phyloP scores from a whole-genome alignment of 805 yeast genomes.

The Ogataea glucozyma region DNA sequence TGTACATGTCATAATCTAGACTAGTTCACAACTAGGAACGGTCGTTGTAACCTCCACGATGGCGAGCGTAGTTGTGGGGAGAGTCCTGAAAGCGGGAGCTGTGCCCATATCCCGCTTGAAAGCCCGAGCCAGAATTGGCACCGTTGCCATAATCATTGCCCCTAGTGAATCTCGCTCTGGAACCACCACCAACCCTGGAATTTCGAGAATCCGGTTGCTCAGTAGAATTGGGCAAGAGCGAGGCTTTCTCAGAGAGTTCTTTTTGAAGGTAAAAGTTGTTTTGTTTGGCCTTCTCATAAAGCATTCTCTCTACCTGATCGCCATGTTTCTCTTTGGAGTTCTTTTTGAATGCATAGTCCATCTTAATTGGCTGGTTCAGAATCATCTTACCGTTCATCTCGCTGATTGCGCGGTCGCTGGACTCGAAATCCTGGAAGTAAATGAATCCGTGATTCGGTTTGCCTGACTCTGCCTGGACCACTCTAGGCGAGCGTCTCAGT shows the following conservation, averaged over 20 bases:
- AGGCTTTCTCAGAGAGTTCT: constrained; percentile 4
- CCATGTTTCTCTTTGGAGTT: constrained; percentile 68
- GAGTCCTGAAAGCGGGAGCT: constrained; percentile 1
- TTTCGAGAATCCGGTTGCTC: constrained; percentile 2
- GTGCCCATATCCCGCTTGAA: neutral
- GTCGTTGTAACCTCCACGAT: neutral
- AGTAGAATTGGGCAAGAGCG: neutral
- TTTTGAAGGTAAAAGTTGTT: constrained; percentile 21
- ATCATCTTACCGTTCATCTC: constrained; percentile 68
- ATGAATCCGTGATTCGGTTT: constrained; percentile 67
- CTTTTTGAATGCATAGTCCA: constrained; percentile 74
- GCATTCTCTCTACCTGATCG: constrained; percentile 69
- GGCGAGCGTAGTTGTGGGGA: neutral
- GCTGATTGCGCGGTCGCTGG: constrained; percentile 70
- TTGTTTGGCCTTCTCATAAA: constrained; percentile 46
- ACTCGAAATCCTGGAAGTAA: constrained; percentile 60
- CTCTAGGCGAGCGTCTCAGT: constrained; percentile 47
- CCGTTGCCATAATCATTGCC: neutral
- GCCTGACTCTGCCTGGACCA: constrained; percentile 50
- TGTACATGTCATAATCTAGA: no score
- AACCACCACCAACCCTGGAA: neutral
- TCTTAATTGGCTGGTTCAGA: constrained; percentile 60
- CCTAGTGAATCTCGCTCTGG: neutral
- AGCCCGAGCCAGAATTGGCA: neutral
- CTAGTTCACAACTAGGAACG: neutral